Conservation (phyloP, 2,329 filamentous ascomycete species). For the Xylariaceae sp. region DNA sequence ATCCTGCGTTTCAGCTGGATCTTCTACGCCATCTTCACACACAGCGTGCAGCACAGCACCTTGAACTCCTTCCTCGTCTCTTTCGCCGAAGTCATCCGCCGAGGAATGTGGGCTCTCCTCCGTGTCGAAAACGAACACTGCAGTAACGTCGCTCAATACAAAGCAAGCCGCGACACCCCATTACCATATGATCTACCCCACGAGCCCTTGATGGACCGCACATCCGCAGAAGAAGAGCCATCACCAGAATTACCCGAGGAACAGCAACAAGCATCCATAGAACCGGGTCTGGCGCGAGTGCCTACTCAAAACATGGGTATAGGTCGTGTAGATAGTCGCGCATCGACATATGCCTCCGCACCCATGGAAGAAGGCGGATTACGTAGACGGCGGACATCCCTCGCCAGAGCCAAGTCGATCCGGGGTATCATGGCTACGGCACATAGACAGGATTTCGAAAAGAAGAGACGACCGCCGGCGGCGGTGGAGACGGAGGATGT, state of each 20-base stretch:
- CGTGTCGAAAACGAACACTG: conserved; percentile 98
- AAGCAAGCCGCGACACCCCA: conserved; percentile 80
- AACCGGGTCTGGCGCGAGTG: conserved; percentile 17
- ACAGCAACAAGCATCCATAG: not conserved
- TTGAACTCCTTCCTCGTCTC: conserved; percentile 73
- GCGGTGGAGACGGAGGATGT: conserved; percentile 31
- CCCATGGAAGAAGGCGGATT: conserved; percentile 21
- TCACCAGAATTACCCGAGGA: conserved; percentile 7
- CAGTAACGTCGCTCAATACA: conserved; percentile 82
- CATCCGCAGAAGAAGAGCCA: conserved; percentile 36
- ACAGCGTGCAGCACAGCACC: conserved; percentile 76
- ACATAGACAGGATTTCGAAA: conserved; percentile 88
- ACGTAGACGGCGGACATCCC: conserved; percentile 21
- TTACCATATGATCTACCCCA: conserved; percentile 64
- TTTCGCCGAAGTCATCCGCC: conserved; percentile 72
- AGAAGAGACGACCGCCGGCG: conserved; percentile 54
- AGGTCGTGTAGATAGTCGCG: conserved; percentile 1
- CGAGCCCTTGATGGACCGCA: conserved; percentile 41
- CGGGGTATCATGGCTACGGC: conserved; percentile 70
- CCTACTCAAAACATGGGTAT: conserved; percentile 16
- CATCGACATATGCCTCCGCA: conserved; percentile 16
- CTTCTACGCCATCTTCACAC: conserved; percentile 79
- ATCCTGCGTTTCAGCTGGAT: conserved; percentile 91
- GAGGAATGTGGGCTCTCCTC: conserved; percentile 87
- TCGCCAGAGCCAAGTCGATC: conserved; percentile 35